Evolutionary conservation across 306 rosid genomes (phyloP), one percentile per base, ranked within the genome.

Genomic region (Hippophae rhamnoides): DNA sequence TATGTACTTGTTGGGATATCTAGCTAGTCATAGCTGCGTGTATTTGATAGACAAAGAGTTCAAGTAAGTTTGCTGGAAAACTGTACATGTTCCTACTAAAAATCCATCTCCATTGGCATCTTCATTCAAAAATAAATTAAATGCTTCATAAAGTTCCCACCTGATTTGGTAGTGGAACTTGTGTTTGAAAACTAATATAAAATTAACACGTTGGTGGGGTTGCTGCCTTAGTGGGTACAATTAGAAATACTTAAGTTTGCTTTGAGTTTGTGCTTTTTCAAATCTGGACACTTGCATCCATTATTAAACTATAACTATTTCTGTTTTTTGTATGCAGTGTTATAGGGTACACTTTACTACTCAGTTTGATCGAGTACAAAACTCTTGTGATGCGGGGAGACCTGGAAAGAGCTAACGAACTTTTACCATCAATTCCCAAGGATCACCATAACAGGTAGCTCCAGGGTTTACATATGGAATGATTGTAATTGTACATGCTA

Each of bases 351-450:
- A 88, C 99, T 14, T 76, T 93, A 54, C 99, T 93, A 78, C 82
- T 93, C 58, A 84, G 89, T 73, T 82, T 93, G 86, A 88, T 93
- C 47, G 99, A 93, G 81, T 93, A 93, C 80, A 93, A 93, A 82
- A 93, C 99, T 61, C 95, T 93, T 77, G 95, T 93, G 72, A 86
- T 93, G 97, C 96, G 97, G 18, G 99, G 99, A 59, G 99, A 93
- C 74, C 64, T 81, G 53, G 97, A 93, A 66, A 84, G 94, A 80
- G 99, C 99, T 65, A 84, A 60, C 80, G 97, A 86, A 74, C 57
- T 93, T 62, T 82, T 93, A 72, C 94, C 97, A 72, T 71, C 97
- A 67, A 93, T 93, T 82, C 99, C 99, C 44, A 82, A 80, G 69
- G 99, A 88, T 78, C 97, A 93, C 62, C 95, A 79, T 72, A 93